These are phyloP conservation scores for Blastobotrys muscicola DNA, from an alignment of 805 yeast species.

Conservation along the genomic window DNA sequence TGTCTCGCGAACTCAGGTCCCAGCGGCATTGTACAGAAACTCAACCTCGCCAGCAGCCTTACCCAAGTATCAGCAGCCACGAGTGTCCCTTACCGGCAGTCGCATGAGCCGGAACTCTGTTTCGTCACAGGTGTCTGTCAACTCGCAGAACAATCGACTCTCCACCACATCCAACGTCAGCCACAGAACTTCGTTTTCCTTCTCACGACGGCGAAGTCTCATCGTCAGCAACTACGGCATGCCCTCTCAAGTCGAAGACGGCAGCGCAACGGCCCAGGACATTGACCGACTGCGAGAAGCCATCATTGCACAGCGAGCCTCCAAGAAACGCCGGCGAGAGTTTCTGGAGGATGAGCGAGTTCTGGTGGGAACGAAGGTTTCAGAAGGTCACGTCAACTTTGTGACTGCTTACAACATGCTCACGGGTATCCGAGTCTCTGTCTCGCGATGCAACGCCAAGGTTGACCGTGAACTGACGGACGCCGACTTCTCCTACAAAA, in stretches of 20 bases:
- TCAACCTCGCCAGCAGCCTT: not conserved
- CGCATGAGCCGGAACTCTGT: conserved; percentile 2
- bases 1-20: too few relatives aligned
- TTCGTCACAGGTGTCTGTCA: conserved; percentile 3
- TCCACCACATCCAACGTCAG: not conserved
- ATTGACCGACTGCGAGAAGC: conserved; percentile 23
- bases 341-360: conserved; percentile 36
- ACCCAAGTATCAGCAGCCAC: not conserved
- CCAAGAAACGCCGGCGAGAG: conserved; percentile 20
- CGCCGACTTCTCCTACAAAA: conserved; percentile 59
- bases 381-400: conserved; percentile 89
- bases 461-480: conserved; percentile 63
- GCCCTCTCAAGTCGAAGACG: conserved; percentile 3
- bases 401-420: conserved; percentile 95
- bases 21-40: too few relatives aligned
- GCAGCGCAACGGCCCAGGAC: conserved; percentile 13
- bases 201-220: conserved; percentile 11
- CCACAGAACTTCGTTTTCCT: conserved; percentile 13
- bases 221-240: not conserved
- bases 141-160: conserved; percentile 1
- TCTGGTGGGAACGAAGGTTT: conserved; percentile 68
- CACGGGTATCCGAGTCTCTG: conserved; percentile 93
- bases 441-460: conserved; percentile 77
- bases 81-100: not conserved
- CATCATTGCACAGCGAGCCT: conserved; percentile 25